These are phyloP conservation scores for Hylodesmum podocarpum DNA, from an alignment of 306 rosid genomes.

Conservation along the genomic window DNA sequence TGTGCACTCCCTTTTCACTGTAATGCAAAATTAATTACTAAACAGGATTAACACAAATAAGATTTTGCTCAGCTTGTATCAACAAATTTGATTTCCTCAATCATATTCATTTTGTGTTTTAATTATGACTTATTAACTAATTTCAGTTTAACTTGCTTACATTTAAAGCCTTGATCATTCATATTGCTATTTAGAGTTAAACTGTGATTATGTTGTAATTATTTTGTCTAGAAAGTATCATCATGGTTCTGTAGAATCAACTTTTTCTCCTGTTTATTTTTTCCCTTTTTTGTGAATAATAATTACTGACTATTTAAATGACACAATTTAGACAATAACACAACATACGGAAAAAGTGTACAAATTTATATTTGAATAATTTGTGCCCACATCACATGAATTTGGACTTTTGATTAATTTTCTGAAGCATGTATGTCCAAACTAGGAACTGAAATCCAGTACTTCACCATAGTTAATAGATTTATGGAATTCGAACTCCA, in stretches of 20 bases:
- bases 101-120: neutral
- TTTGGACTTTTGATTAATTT: neutral
- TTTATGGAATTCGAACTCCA: neutral
- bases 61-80: neutral
- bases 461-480: neutral
- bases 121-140: neutral
- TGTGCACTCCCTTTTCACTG: constrained; percentile 23
- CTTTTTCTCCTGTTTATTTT: neutral
- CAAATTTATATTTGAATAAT: neutral
- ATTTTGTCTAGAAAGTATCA: neutral
- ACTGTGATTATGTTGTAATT: constrained; percentile 6
- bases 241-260: neutral
- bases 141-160: neutral
- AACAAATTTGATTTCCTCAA: neutral
- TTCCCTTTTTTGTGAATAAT: neutral
- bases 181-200: too few species aligned
- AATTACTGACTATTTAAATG: neutral
- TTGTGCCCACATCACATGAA: neutral
- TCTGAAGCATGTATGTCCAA: constrained; percentile 1
- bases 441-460: neutral
- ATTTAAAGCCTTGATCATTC: neutral
- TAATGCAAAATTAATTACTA: neutral
- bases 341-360: neutral
- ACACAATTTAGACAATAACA: neutral
- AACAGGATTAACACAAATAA: neutral